A percentile compares a stretch with the other conserved stretches of the same genome.
Conservation (phyloP, 345 rosid genomes). For the Odontarrhena argentea region DNA sequence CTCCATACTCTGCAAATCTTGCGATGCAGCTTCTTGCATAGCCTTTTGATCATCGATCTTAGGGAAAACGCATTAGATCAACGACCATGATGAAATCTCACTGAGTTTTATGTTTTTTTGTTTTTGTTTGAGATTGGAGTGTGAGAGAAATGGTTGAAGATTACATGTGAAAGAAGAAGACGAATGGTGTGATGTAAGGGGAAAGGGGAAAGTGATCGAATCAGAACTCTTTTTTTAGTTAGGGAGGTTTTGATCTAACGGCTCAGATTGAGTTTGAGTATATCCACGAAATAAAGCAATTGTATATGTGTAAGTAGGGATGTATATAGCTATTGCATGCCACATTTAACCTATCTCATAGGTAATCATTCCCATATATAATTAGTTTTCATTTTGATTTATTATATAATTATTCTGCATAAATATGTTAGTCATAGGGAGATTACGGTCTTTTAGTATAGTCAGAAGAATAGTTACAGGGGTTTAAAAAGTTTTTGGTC, state of each 20-base stretch:
- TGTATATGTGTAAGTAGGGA: too few relatives aligned
- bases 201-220: slow-evolving; percentile 49
- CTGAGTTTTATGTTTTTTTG: too few relatives aligned
- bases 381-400: too few relatives aligned
- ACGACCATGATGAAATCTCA: slow-evolving; percentile 53
- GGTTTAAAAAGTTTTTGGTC: too few relatives aligned
- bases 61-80: slow-evolving; percentile 61
- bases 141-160: background rate
- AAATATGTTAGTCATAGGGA: too few relatives aligned
- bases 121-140: slow-evolving; percentile 1
- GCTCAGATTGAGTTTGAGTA: slow-evolving; percentile 41
- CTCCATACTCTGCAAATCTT: slow-evolving; percentile 84
- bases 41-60: slow-evolving; percentile 76
- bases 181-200: slow-evolving; percentile 48
- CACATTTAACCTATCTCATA: too few relatives aligned
- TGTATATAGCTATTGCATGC: too few relatives aligned
- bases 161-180: slow-evolving; percentile 5
- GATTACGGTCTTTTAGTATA: too few relatives aligned
- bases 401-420: too few relatives aligned
- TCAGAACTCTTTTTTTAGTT: slow-evolving; percentile 43
- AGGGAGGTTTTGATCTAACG: slow-evolving; percentile 47
- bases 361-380: too few relatives aligned
- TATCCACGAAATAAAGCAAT: slow-evolving; percentile 44
- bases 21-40: slow-evolving; percentile 81
- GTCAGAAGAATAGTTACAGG: too few relatives aligned